phyloP scores from a whole-genome alignment of 108 stramenopile species.

The Fragilaria crotonensis region DNA sequence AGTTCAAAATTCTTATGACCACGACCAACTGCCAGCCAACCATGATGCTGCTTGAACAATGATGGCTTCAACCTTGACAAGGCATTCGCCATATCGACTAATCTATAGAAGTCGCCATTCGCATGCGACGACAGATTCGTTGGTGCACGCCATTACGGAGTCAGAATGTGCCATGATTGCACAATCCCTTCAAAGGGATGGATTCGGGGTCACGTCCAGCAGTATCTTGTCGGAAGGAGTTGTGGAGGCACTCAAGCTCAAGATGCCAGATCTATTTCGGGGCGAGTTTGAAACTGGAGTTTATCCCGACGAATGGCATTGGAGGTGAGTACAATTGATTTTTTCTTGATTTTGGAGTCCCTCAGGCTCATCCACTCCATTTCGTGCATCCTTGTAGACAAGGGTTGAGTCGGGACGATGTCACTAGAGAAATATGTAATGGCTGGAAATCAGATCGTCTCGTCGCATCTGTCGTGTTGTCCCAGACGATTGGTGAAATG shows the following conservation, averaged over 20 bases:
- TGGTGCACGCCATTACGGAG: too few relatives aligned
- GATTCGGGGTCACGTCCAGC: neutral
- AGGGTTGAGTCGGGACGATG: constrained; percentile 23
- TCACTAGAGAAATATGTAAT: constrained; percentile 54
- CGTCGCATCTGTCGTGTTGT: constrained; percentile 38
- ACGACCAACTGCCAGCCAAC: too few relatives aligned
- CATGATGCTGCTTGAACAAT: too few relatives aligned
- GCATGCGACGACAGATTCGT: too few relatives aligned
- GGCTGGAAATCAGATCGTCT: constrained; percentile 41
- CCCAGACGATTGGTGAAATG: constrained; percentile 22
- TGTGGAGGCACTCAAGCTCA: neutral
- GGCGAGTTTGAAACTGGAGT: constrained; percentile 54
- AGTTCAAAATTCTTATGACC: too few relatives aligned
- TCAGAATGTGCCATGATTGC: too few relatives aligned
- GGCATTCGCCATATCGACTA: too few relatives aligned
- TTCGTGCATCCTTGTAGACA: constrained; percentile 14
- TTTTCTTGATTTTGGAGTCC: neutral
- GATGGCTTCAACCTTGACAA: too few relatives aligned
- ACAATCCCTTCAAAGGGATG: neutral
- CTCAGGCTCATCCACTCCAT: neutral
- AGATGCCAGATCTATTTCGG: constrained; percentile 22
- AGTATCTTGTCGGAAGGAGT: constrained; percentile 1
- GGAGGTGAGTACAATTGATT: constrained; percentile 14
- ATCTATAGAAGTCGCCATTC: too few relatives aligned
- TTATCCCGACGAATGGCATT: constrained; percentile 74